Evolutionary conservation across 257 asterid genomes (phyloP).

Genomic region (Nicotiana benthamiana): DNA sequence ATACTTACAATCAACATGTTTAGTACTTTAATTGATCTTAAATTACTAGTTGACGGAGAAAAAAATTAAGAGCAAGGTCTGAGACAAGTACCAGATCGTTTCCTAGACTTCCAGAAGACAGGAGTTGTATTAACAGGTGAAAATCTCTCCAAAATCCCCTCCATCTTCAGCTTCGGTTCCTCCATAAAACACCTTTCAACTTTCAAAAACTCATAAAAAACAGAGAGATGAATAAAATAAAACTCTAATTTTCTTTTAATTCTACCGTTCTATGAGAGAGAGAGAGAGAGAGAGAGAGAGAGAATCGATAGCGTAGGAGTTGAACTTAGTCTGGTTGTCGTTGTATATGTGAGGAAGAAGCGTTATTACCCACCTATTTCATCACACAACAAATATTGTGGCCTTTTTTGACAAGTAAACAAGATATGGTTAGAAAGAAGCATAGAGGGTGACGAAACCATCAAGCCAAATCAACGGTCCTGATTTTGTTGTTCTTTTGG

Average conservation of each 20-base stretch:
- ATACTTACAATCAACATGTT: not conserved
- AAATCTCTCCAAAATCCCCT: constrained; percentile 46
- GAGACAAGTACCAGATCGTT: constrained; percentile 34
- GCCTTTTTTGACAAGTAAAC: not conserved
- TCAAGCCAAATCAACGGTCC: constrained; percentile 21
- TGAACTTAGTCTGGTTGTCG: not conserved
- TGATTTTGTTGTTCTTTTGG: constrained; percentile 17
- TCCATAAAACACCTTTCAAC: constrained; percentile 30
- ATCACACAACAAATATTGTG: not conserved
- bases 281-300: not conserved
- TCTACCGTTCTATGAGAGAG: not conserved
- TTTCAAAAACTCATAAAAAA: not conserved
- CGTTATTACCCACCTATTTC: not conserved
- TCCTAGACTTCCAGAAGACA: constrained; percentile 78
- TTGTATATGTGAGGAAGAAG: not conserved
- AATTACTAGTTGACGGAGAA: not conserved
- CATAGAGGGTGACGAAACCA: constrained; percentile 17
- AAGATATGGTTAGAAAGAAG: not conserved
- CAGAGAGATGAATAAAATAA: not conserved
- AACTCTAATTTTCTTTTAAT: not conserved
- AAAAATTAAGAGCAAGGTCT: not conserved
- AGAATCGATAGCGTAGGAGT: constrained; percentile 2
- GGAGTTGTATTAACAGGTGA: constrained; percentile 74
- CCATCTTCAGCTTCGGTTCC: constrained; percentile 31
- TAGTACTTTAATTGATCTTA: not conserved